Percentiles rank a stretch among this genome's conserved stretches.
Evolutionary conservation across 2,329 filamentous ascomycete species (phyloP).

Genomic region (Trichophyton verrucosum): DNA sequence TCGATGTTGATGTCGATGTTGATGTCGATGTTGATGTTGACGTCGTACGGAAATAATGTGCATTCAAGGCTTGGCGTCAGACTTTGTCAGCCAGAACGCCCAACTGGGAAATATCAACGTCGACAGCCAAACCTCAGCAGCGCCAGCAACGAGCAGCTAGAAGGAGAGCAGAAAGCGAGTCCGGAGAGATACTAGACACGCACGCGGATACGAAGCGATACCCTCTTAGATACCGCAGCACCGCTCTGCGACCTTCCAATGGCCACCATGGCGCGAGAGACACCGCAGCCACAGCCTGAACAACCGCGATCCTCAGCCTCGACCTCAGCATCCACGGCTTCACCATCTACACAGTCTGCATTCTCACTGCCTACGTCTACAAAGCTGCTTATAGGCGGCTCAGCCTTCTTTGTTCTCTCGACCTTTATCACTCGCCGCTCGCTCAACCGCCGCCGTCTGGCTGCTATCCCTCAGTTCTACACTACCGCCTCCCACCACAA

Average conservation of each 20-base stretch:
- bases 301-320: neutral
- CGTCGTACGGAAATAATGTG: neutral
- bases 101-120: neutral
- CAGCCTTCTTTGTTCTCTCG: constrained; percentile 62
- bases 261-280: neutral
- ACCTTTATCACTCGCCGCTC: constrained; percentile 59
- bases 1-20: neutral
- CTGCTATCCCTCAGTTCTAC: constrained; percentile 60
- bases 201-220: neutral
- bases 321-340: constrained; percentile 2
- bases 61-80: neutral
- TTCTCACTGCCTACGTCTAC: neutral
- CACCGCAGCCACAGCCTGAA: neutral
- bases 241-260: neutral
- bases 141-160: neutral
- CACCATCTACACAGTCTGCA: constrained; percentile 3
- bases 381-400: constrained; percentile 58
- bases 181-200: neutral
- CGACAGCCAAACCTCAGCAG: neutral
- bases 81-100: neutral
- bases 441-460: constrained; percentile 49
- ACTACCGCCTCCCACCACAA: constrained; percentile 34
- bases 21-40: neutral
- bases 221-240: neutral
- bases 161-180: neutral